These are phyloP conservation scores for Metrosideros polymorpha DNA, from an alignment of 441 rosid species.

Conservation along the genomic window DNA sequence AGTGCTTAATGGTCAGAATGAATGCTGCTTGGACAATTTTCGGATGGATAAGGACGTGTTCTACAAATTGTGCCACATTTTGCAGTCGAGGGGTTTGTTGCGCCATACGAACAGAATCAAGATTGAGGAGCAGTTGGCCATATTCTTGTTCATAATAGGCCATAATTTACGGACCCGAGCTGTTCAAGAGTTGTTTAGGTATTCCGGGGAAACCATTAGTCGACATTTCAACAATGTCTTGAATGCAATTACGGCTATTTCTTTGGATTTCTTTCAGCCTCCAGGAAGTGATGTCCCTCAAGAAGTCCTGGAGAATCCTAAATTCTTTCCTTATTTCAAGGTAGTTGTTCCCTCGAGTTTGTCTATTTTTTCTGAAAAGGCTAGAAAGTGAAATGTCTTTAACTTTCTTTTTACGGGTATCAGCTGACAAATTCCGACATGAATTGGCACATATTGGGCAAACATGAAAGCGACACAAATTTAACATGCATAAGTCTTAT, in stretches of 20 bases:
- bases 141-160: constrained; percentile 74
- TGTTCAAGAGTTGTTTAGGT: constrained; percentile 66
- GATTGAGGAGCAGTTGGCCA: constrained; percentile 86
- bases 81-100: constrained; percentile 66
- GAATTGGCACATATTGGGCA: background rate
- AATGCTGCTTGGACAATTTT: constrained; percentile 63
- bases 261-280: constrained; percentile 58
- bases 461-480: background rate
- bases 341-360: constrained; percentile 10
- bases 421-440: background rate
- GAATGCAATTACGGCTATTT: constrained; percentile 68
- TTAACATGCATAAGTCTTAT: background rate
- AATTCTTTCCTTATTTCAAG: constrained; percentile 67
- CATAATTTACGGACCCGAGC: constrained; percentile 84
- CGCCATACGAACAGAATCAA: constrained; percentile 88
- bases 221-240: constrained; percentile 91
- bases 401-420: background rate
- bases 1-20: constrained; percentile 57
- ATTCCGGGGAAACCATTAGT: constrained; percentile 87
- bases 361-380: background rate
- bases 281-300: constrained; percentile 41
- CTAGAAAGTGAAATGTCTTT: background rate
- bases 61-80: constrained; percentile 70
- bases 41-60: constrained; percentile 87
- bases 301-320: constrained; percentile 35